Evolutionary conservation across 2,329 filamentous ascomycete species (phyloP).

Genomic region (Botrytis byssoidea): DNA sequence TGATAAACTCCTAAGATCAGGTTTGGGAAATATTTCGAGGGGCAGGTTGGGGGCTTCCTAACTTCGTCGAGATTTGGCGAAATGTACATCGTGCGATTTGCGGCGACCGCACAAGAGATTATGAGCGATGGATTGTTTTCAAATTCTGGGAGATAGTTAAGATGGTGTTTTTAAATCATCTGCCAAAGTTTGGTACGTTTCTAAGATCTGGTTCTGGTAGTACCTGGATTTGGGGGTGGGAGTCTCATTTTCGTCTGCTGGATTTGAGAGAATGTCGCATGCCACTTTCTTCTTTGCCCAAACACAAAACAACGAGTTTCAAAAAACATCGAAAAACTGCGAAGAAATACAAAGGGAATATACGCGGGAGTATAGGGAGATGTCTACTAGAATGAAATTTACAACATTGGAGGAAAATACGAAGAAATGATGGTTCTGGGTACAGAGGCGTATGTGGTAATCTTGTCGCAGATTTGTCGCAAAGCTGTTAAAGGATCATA

Average conservation of each 20-base stretch:
- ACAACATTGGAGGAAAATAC: background rate
- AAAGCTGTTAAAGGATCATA: background rate
- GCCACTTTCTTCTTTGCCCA: background rate
- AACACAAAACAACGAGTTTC: background rate
- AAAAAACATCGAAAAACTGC: background rate
- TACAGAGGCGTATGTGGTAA: background rate
- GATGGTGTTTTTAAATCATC: background rate
- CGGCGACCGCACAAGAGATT: background rate
- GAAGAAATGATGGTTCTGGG: background rate
- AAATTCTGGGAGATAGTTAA: fast-evolving
- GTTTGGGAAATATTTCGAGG: background rate
- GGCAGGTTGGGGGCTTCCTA: background rate
- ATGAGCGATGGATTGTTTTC: background rate
- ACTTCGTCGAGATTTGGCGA: background rate
- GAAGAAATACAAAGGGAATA: background rate
- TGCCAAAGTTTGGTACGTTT: background rate
- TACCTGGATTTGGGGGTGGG: background rate
- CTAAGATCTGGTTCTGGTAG: background rate
- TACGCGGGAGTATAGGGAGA: background rate
- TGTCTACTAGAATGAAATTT: background rate
- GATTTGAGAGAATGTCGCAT: slow-evolving; percentile 1
- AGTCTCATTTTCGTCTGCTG: background rate
- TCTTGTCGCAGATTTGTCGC: background rate
- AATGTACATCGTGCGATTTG: background rate
- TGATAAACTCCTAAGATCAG: background rate